phyloP scores from a whole-genome alignment of 2,329 filamentous ascomycete genomes.

The Xylariaceae sp. region DNA sequence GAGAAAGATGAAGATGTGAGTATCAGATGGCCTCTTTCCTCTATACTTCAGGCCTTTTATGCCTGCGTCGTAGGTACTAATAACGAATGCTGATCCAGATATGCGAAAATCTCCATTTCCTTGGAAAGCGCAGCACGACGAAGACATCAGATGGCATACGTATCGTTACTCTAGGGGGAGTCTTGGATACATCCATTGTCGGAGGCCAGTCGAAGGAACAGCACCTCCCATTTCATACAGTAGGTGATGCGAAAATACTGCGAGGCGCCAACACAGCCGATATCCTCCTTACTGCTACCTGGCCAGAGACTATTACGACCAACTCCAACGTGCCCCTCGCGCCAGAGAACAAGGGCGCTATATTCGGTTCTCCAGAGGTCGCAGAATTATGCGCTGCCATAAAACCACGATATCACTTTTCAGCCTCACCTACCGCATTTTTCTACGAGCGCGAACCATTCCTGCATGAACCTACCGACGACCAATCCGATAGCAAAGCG shows the following conservation, averaged over 20 bases:
- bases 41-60: not conserved
- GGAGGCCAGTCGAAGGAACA: conserved; percentile 63
- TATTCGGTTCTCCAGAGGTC: conserved; percentile 58
- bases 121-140: conserved; percentile 79
- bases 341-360: conserved; percentile 45
- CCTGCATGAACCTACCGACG: conserved; percentile 54
- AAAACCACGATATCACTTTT: conserved; percentile 90
- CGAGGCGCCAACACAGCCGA: conserved; percentile 74
- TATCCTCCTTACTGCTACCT: conserved; percentile 79
- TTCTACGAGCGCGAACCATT: conserved; percentile 94
- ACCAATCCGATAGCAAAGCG: conserved; percentile 44
- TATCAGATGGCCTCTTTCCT: not conserved
- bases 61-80: not conserved
- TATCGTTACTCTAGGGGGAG: conserved; percentile 80
- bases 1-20: conserved; percentile 58
- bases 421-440: conserved; percentile 56
- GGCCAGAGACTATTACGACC: conserved; percentile 68
- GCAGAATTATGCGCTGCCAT: conserved; percentile 72
- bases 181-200: conserved; percentile 55
- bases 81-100: conserved; percentile 40
- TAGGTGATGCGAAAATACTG: conserved; percentile 68
- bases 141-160: conserved; percentile 87
- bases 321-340: conserved; percentile 60
- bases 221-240: conserved; percentile 70
- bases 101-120: conserved; percentile 84